Evolutionary conservation across 495 filamentous ascomycete species (phyloP).

Genomic region (Talaromyces ruber): DNA sequence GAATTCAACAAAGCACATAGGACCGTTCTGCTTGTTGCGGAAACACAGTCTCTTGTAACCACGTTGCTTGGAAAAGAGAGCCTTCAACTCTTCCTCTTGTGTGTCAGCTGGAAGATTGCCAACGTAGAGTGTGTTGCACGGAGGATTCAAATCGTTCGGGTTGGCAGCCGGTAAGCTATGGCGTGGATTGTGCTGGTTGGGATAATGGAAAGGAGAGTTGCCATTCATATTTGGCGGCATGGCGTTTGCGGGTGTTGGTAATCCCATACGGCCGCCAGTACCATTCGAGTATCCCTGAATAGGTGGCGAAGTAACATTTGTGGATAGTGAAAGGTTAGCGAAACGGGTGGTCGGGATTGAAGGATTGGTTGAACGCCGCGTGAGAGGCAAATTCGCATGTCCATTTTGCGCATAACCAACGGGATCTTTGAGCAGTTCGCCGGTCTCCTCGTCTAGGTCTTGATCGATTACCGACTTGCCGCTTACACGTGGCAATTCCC

Average conservation of each 20-base stretch:
- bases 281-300: conserved; percentile 37
- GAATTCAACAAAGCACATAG: conserved; percentile 99
- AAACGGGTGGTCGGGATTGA: conserved; percentile 66
- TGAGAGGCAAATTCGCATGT: conserved; percentile 33
- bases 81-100: conserved; percentile 92
- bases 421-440: conserved; percentile 74
- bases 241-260: conserved; percentile 45
- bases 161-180: conserved; percentile 83
- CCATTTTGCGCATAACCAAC: conserved; percentile 78
- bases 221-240: conserved; percentile 50
- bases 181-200: conserved; percentile 49
- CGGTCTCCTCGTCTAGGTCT: conserved; percentile 79
- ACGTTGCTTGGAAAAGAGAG: conserved; percentile 86
- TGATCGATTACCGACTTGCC: conserved; percentile 83
- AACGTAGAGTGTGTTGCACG: conserved; percentile 96
- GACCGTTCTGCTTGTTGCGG: conserved; percentile 95
- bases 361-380: conserved; percentile 66
- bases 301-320: conserved; percentile 47
- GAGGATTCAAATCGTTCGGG: conserved; percentile 93
- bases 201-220: conserved; percentile 47
- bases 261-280: conserved; percentile 28
- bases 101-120: conserved; percentile 93
- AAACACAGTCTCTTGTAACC: conserved; percentile 96
- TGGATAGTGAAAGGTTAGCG: conserved; percentile 61
- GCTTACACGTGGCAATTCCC: conserved; percentile 58